Conservation (phyloP, 768 basidiomycete genomes). For the Pisolithus tinctorius region DNA sequence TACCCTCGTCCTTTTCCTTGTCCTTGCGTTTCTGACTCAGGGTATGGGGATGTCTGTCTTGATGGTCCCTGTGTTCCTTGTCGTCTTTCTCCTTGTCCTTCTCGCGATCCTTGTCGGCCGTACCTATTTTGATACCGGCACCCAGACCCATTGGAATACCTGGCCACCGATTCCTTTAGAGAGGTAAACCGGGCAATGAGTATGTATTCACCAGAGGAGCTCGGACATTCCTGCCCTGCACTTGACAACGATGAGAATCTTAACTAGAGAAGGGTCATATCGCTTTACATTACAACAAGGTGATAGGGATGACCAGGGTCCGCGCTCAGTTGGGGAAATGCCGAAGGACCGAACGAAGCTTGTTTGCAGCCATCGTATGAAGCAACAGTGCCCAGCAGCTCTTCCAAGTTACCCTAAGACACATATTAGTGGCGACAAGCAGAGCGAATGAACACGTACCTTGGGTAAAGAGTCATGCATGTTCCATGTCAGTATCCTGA, state of each 20-base stretch:
- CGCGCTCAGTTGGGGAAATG: constrained; percentile 41
- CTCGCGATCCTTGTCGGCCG: constrained; percentile 38
- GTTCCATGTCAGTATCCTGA: constrained; percentile 74
- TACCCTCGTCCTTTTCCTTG: constrained; percentile 31
- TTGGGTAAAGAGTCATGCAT: constrained; percentile 82
- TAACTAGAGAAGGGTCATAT: not conserved
- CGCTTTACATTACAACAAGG: constrained; percentile 63
- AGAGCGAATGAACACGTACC: constrained; percentile 28
- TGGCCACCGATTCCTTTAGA: constrained; percentile 18
- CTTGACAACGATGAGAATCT: constrained; percentile 28
- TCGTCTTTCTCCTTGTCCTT: constrained; percentile 30
- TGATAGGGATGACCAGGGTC: constrained; percentile 67
- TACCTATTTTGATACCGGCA: constrained; percentile 68
- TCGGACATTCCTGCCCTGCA: constrained; percentile 77
- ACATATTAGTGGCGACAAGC: constrained; percentile 3
- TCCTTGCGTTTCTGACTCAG: constrained; percentile 29
- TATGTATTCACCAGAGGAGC: constrained; percentile 49
- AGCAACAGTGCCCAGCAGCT: constrained; percentile 60
- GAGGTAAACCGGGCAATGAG: not conserved
- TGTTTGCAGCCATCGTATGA: constrained; percentile 27
- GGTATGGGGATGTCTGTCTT: constrained; percentile 27
- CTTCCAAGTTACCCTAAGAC: constrained; percentile 61
- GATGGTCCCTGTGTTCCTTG: constrained; percentile 20
- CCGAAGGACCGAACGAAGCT: constrained; percentile 16
- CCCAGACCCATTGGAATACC: constrained; percentile 76